Evolutionary conservation across 352 stramenopile species (phyloP).

Genomic region (Pythium sukuiense): DNA sequence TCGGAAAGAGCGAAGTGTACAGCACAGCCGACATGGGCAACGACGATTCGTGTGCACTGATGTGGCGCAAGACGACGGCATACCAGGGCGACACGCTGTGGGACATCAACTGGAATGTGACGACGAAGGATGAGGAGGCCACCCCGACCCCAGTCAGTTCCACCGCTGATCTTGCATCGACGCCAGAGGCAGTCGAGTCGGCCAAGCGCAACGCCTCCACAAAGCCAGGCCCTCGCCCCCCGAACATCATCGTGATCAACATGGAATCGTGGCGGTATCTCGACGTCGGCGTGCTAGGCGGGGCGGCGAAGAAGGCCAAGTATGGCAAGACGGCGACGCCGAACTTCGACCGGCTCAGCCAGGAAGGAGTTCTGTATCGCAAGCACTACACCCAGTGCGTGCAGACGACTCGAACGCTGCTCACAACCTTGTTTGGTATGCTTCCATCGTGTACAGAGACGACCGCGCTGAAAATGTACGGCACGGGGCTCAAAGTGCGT

Average conservation of each 20-base stretch:
- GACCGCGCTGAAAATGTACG: conserved; percentile 57
- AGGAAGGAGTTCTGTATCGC: conserved; percentile 55
- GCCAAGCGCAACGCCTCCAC: not conserved
- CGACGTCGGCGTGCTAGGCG: conserved; percentile 68
- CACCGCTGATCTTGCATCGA: not conserved
- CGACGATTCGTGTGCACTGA: conserved; percentile 56
- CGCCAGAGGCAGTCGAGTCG: not conserved
- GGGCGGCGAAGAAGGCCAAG: conserved; percentile 38
- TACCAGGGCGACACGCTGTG: conserved; percentile 56
- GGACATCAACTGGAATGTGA: conserved; percentile 44
- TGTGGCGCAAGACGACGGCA: conserved; percentile 63
- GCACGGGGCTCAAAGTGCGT: conserved; percentile 47
- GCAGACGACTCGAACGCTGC: conserved; percentile 60
- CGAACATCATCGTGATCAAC: conserved; percentile 76
- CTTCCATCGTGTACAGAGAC: conserved; percentile 68
- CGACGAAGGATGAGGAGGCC: not conserved
- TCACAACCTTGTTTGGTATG: conserved; percentile 76
- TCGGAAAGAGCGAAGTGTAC: conserved; percentile 49
- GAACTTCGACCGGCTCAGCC: conserved; percentile 55
- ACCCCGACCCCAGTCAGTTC: not conserved
- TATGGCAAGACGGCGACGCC: conserved; percentile 55
- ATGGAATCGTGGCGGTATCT: conserved; percentile 71
- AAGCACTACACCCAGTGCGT: conserved; percentile 76
- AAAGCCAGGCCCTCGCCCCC: conserved; percentile 11
- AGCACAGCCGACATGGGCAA: conserved; percentile 46